Percentiles rank a stretch among this genome's conserved stretches.
phyloP scores from a whole-genome alignment of 805 yeast genomes.

The Metschnikowia anglica region DNA sequence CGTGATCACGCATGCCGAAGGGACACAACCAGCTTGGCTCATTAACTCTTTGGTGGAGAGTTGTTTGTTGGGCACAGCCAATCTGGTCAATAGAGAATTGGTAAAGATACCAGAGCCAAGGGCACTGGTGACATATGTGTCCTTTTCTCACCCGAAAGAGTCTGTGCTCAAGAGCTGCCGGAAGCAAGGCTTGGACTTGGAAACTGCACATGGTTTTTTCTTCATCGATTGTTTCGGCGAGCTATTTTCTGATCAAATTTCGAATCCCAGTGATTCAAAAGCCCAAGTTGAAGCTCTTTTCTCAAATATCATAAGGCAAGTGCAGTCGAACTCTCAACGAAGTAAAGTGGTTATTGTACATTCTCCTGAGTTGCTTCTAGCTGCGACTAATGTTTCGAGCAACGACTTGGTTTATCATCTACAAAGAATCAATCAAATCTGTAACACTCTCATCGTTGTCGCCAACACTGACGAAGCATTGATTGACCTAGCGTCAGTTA shows the following conservation, averaged over 20 bases:
- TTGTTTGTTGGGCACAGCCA: conserved; percentile 47
- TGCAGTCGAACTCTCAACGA: conserved; percentile 8
- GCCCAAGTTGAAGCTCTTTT: conserved; percentile 22
- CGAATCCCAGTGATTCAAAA: conserved; percentile 22
- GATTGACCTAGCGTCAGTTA: conserved; percentile 27
- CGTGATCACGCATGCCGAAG: conserved; percentile 37
- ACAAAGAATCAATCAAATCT: conserved; percentile 29
- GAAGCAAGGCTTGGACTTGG: conserved; percentile 40
- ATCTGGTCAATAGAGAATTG: conserved; percentile 36
- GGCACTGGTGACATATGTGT: conserved; percentile 36
- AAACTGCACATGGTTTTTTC: conserved; percentile 25
- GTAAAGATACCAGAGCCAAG: conserved; percentile 10
- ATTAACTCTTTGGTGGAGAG: conserved; percentile 54
- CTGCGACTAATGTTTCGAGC: conserved; percentile 40
- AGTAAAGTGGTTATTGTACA: conserved; percentile 42
- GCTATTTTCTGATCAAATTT: conserved; percentile 38
- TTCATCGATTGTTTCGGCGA: conserved; percentile 49
- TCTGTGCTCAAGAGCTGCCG: conserved; percentile 35
- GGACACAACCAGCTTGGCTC: conserved; percentile 68
- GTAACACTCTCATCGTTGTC: conserved; percentile 38
- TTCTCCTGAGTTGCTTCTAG: conserved; percentile 46
- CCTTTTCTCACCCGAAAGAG: conserved; percentile 36
- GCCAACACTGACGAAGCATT: conserved; percentile 37
- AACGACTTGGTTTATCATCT: conserved; percentile 35
- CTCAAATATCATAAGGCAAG: conserved; percentile 12